Conservation (phyloP, 1,139 yeast species). For the Casaregolazyma suthepensis region DNA sequence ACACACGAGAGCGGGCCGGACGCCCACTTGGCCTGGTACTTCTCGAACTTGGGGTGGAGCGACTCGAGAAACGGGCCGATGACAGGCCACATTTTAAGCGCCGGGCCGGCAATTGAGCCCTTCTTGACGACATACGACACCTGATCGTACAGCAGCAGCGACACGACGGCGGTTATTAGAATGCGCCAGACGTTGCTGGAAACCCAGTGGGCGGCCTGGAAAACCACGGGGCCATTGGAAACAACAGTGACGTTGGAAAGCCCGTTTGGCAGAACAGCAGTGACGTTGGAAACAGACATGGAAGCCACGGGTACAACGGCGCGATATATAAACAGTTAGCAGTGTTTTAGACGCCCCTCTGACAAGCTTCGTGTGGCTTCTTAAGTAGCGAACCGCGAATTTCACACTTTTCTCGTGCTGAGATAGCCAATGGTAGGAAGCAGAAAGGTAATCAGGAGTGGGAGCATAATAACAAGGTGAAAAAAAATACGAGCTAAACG, state of each 20-base stretch:
- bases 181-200: constrained; percentile 39
- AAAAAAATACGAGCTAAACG: neutral
- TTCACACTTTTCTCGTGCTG: neutral
- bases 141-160: constrained; percentile 70
- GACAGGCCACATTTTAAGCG: constrained; percentile 80
- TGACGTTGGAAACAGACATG: neutral
- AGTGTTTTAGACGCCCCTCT: too few species aligned
- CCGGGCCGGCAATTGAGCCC: constrained; percentile 88
- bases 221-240: neutral
- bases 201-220: constrained; percentile 2
- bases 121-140: constrained; percentile 68
- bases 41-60: constrained; percentile 94
- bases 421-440: neutral
- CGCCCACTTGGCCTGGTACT: constrained; percentile 86
- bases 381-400: too few species aligned
- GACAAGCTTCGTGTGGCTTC: too few species aligned
- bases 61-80: constrained; percentile 96
- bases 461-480: neutral
- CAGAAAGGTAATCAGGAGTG: neutral
- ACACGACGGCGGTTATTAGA: constrained; percentile 43
- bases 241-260: constrained; percentile 4
- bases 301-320: too few species aligned
- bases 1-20: constrained; percentile 94
- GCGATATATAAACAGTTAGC: neutral
- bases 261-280: neutral